Percentiles rank a stretch among this genome's conserved stretches.
Evolutionary conservation across 225 moss, liverwort and hornwort genomes (phyloP).

Genomic region (Polytrichum commune): DNA sequence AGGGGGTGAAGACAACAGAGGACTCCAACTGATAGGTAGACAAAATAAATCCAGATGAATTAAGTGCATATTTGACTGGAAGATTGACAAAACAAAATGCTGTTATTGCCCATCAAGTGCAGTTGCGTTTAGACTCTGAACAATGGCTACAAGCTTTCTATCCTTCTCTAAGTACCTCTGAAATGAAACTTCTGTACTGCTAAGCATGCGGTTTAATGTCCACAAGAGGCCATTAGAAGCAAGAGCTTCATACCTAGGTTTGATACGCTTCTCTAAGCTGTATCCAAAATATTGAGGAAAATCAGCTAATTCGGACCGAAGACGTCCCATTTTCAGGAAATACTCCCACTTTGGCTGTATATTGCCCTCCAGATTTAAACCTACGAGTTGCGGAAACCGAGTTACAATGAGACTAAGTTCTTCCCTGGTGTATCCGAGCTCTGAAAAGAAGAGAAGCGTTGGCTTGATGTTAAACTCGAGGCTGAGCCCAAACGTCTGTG

Average conservation of each 20-base stretch:
- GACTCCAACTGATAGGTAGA: too few species aligned
- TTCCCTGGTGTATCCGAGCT: constrained; percentile 40
- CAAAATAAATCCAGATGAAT: not conserved
- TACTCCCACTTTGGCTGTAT: constrained; percentile 57
- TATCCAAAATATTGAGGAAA: constrained; percentile 81
- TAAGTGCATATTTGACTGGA: not conserved
- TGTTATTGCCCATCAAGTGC: constrained; percentile 18
- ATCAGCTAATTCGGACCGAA: constrained; percentile 39
- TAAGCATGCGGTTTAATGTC: constrained; percentile 68
- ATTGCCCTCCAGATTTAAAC: constrained; percentile 52
- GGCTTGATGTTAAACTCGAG: constrained; percentile 77
- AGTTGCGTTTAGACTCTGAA: constrained; percentile 16
- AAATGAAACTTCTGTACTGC: constrained; percentile 36
- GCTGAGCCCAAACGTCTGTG: constrained; percentile 65
- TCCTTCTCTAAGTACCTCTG: constrained; percentile 39
- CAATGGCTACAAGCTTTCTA: constrained; percentile 9
- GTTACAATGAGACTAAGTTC: constrained; percentile 45
- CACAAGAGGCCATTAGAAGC: constrained; percentile 27
- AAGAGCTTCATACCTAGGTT: constrained; percentile 42
- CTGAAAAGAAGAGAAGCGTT: constrained; percentile 51
- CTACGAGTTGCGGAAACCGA: constrained; percentile 65
- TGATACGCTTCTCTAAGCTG: constrained; percentile 60
- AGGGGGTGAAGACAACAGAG: too few species aligned
- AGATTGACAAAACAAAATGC: constrained; percentile 1
- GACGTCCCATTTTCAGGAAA: constrained; percentile 36